Base-by-base conservation (phyloP, 768 basidiomycete genomes). In the Panaeolus cyanescens region DNA sequence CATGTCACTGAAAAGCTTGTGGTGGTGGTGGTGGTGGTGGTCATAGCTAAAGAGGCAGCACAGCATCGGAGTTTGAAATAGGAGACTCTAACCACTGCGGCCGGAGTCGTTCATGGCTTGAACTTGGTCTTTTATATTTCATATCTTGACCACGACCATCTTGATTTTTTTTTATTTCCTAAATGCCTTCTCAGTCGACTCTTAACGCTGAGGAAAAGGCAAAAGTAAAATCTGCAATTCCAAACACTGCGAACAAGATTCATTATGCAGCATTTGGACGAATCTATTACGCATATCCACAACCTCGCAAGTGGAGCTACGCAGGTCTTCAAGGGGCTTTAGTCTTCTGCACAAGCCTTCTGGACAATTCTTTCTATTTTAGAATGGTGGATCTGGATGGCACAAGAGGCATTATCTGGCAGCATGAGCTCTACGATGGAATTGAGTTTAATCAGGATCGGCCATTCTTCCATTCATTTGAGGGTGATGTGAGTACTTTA, bases 391-490 rank as follows among this genome's bases (percentile, higher is more conserved):
- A 98, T 74, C 69, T 97, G 17, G 75, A 81, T 65, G 92, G 94
- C 19, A 93, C 92, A 3, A 77, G 94, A 58, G 95, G 94, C 4
- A 84, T 95, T 20, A 86, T 95, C 40, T 99, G 96, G 96, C 88
- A 94, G 60, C 93, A 97, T 65, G 95, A 96, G 72, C 75, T 98
- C 4, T 96, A 95, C 67, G 81, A 90, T 25, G 87, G 86, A 32
- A 84, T 96, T 64, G 86, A 91, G 59, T 93, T 94, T 71, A 78
- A 85, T 69, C 83, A 90, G 68, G 96, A 99, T 71, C 80, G 95
- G 62, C 83, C 90, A 2, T 96, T 89, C 83, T 97, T 99, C 69
- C 93, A 96, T 76, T 89, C 94, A 1, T 98, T 97, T 74, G 80
- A 89, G 3, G 90, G 93, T 56, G 96, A 99, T 78, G 96, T 96